Conservation (phyloP, 257 asterid species). For the Forsythia viridissima region DNA sequence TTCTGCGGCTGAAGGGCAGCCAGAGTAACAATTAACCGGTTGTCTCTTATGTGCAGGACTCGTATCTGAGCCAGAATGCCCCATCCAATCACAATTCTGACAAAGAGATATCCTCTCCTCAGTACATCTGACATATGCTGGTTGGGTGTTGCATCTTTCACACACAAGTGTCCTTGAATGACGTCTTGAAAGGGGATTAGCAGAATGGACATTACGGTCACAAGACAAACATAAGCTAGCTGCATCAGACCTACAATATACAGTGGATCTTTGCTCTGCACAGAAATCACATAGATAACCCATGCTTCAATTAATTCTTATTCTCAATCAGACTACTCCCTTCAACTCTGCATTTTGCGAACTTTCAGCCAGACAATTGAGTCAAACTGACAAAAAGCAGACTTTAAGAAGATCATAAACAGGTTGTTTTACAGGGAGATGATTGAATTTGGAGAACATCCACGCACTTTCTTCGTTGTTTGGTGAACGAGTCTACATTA, state of each 20-base stretch:
- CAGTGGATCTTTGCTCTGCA: conserved; percentile 42
- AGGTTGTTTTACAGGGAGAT: not conserved
- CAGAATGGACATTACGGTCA: conserved; percentile 53
- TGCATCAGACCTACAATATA: conserved; percentile 51
- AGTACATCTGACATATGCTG: conserved; percentile 44
- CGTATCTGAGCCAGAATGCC: conserved; percentile 33
- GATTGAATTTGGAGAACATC: not conserved
- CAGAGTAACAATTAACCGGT: conserved; percentile 47
- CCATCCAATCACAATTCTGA: conserved; percentile 50
- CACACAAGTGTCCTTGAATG: conserved; percentile 53
- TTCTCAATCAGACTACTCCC: not conserved
- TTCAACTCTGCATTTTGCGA: not conserved
- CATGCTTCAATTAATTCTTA: conserved; percentile 27
- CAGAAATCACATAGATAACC: conserved; percentile 53
- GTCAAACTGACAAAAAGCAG: conserved; percentile 5
- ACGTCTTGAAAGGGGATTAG: conserved; percentile 55
- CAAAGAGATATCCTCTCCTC: conserved; percentile 54
- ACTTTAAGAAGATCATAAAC: not conserved
- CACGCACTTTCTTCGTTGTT: not conserved
- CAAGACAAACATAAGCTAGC: conserved; percentile 53
- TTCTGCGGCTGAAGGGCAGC: conserved; percentile 50
- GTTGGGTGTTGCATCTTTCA: conserved; percentile 52
- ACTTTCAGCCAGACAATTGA: not conserved
- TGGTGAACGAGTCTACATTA: not conserved
- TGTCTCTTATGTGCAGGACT: conserved; percentile 45